Evolutionary conservation across 1,284 basidiomycete species (phyloP).

Genomic region (Marasmius sp.): DNA sequence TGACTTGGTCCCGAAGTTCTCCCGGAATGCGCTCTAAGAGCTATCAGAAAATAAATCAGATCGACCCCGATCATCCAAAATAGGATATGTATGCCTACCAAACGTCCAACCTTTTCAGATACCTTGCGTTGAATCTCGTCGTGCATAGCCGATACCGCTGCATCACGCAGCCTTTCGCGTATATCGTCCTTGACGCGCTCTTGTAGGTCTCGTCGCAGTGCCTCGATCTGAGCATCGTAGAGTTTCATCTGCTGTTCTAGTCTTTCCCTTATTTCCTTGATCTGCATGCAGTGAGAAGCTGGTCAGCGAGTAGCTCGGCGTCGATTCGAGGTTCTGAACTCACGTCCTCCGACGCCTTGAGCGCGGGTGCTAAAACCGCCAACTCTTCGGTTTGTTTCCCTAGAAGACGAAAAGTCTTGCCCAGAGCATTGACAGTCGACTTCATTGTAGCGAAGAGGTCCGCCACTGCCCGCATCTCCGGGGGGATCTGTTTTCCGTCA

Average conservation of each 20-base stretch:
- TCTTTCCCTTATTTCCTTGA: constrained; percentile 35
- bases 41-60: constrained; percentile 24
- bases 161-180: constrained; percentile 26
- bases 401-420: constrained; percentile 42
- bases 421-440: constrained; percentile 35
- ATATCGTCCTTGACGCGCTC: constrained; percentile 37
- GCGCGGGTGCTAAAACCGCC: constrained; percentile 40
- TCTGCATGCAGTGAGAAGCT: constrained; percentile 25
- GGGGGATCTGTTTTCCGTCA: constrained; percentile 3
- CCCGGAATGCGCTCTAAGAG: constrained; percentile 42
- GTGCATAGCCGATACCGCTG: constrained; percentile 3
- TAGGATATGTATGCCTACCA: neutral
- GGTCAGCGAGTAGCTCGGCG: neutral
- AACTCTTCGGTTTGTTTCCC: constrained; percentile 44
- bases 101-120: neutral
- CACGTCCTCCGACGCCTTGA: constrained; percentile 44
- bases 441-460: constrained; percentile 46
- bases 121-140: neutral
- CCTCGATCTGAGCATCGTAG: constrained; percentile 38
- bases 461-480: constrained; percentile 40
- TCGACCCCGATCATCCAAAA: neutral
- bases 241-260: constrained; percentile 36
- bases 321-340: constrained; percentile 9
- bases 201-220: constrained; percentile 33
- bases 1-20: constrained; percentile 30